Base-by-base conservation (phyloP, 192 early-diverging fungal species). In the Coemansia sp. region DNA sequence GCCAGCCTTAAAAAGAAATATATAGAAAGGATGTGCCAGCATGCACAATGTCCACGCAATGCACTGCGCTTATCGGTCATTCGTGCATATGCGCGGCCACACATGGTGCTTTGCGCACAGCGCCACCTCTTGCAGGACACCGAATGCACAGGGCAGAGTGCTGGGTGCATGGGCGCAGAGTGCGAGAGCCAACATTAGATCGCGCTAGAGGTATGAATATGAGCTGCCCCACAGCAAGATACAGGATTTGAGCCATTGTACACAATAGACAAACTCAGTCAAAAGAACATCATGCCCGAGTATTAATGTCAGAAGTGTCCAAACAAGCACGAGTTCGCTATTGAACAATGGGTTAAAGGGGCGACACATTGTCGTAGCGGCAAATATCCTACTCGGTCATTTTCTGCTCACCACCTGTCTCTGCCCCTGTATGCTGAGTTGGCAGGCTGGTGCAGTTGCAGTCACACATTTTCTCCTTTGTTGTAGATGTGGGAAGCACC, bases 351-450 rank as follows among this genome's bases (percentile, higher is more conserved):
- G 16, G 21, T 6, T 33, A 38, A 39, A 17, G 35, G n/a, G 37
- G 59, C 11, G 6, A 7, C 28, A 21, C 13, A 11, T 55, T 30
- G 52, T 55, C 14, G 19, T 19, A 6, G 30, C 55, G 28, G 32
- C 35, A 39, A 61, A 61, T 61, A 61, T 61, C 59, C 59, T 40
- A 37, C 59, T 39, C 59, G 37, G 59, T 16, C 59, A 40, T 61
- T 61, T 61, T 61, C 33, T 6, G 59, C 2, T 11, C n/a, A 39
- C 37, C 59, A 61, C 37, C 59, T 61, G 35, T 21, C 19, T 39
- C 33, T 19, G 59, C 59, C 30, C 32, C 55, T 33, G 47, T 33
- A 58, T 58, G 55, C 55, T 35, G 32, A 58, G 30, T 23, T 58
- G 55, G 35, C 37, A 61, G 37, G 59, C 59, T 21, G 19, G 37